Conservation (phyloP, 176 grass and related monocot species). For the Poa pratensis region DNA sequence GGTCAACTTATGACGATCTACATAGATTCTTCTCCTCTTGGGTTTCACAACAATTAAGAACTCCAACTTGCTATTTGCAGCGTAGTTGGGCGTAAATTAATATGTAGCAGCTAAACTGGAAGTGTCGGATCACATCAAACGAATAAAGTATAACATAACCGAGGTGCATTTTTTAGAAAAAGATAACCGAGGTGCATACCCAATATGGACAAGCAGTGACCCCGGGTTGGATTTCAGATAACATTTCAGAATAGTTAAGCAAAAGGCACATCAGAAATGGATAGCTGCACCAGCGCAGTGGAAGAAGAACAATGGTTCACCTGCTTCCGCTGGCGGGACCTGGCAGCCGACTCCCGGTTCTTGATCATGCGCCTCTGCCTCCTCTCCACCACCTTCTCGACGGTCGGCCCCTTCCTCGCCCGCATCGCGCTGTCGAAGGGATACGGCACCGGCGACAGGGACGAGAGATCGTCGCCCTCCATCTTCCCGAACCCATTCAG, state of each 20-base stretch:
- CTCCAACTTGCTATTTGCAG: conserved; percentile 44
- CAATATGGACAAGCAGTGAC: conserved; percentile 17
- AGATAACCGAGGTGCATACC: conserved; percentile 14
- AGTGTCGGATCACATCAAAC: conserved; percentile 44
- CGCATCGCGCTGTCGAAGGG: conserved; percentile 57
- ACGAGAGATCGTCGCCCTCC: conserved; percentile 61
- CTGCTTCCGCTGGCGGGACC: conserved; percentile 85
- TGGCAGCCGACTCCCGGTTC: conserved; percentile 87
- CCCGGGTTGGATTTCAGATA: conserved; percentile 38
- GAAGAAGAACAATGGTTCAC: conserved; percentile 40
- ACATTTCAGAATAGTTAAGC: conserved; percentile 39
- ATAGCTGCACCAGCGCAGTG: background rate
- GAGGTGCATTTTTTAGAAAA: background rate
- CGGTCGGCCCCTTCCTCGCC: conserved; percentile 60
- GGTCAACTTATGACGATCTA: conserved; percentile 21
- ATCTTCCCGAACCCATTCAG: conserved; percentile 55
- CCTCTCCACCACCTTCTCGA: conserved; percentile 92
- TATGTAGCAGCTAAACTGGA: background rate
- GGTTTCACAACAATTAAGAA: conserved; percentile 36
- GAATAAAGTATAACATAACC: conserved; percentile 52
- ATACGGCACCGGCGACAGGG: conserved; percentile 77
- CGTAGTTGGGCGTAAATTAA: background rate
- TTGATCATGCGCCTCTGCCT: conserved; percentile 89
- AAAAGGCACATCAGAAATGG: conserved; percentile 29
- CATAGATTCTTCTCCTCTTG: conserved; percentile 3